These are phyloP conservation scores for Annulohypoxylon stygium DNA, from an alignment of 495 filamentous ascomycete species.

Conservation along the genomic window DNA sequence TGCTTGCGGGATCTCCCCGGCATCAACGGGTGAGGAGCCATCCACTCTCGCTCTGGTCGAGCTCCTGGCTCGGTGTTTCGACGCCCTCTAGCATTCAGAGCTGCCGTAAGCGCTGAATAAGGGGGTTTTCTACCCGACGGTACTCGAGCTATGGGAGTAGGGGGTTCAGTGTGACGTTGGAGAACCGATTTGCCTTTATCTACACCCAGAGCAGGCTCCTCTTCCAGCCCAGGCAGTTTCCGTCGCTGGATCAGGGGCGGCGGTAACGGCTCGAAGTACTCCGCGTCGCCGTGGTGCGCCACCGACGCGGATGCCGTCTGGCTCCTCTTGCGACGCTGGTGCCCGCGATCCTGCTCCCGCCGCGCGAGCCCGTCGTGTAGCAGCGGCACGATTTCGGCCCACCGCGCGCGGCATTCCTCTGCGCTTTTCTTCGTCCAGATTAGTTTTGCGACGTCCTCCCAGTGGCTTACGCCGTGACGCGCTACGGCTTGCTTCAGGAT, in stretches of 20 bases:
- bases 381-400: constrained; percentile 30
- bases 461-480: constrained; percentile 31
- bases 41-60: constrained; percentile 13
- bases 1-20: constrained; percentile 20
- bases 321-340: constrained; percentile 15
- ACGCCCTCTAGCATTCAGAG: constrained; percentile 1
- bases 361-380: constrained; percentile 19
- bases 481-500: constrained; percentile 40
- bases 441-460: constrained; percentile 36
- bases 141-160: background rate
- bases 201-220: background rate
- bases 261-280: background rate
- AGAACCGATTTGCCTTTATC: background rate
- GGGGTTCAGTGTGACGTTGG: background rate
- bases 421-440: constrained; percentile 35
- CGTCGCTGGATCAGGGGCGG: background rate
- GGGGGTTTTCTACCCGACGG: background rate
- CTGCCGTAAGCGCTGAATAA: background rate
- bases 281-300: background rate
- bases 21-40: constrained; percentile 37
- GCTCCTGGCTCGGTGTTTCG: constrained; percentile 24
- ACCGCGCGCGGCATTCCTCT: constrained; percentile 30
- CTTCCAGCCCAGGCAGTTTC: background rate
- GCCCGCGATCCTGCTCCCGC: background rate
- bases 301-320: constrained; percentile 12